Evolutionary conservation across 352 stramenopile species (phyloP), one percentile per base, ranked within the genome.

Genomic region (Globisporangium carolinianum): DNA sequence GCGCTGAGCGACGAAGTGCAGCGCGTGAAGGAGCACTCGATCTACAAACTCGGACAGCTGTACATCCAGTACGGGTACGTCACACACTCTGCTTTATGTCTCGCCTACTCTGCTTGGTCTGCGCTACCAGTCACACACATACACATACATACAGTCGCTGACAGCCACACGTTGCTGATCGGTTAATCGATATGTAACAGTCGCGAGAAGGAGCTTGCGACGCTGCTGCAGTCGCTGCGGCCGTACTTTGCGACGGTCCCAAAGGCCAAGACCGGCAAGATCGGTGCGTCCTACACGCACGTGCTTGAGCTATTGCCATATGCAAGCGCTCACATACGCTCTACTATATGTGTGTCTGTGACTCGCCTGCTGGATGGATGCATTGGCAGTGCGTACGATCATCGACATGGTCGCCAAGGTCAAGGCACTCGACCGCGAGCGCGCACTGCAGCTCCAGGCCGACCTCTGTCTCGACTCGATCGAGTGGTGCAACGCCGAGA

Each of bases 201-300:
- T 36, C 66, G 87, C 46, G 97, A 82, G 77, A 96, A 79, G 76
- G 86, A 94, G 61, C 71, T 97, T 11, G 77, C 83, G 47, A 77
- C 86, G 63, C 75, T 97, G 51, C 72, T 97, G 54, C 76, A 87
- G 55, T 89, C 89, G 36, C 82, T 96, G 56, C 76, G 87, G n/a
- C 79, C 91, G 17, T 98, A 98, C 69, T 99, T 99, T 72, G 63
- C 70, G 18, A 87, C 86, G 41, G 84, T 99, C 17, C 96, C 96
- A 42, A 98, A 98, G 67, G 97, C 97, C 47, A 99, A 99, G 77
- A 98, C 92, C 10, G 97, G 97, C 55, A 99, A 99, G 79, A 98
- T 99, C 57, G 86, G 83, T 95, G 57, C 55, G 81, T 24, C 8
- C 12, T 11, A 56, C 12, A 18, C n/a, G 5, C 45, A 9, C 24